phyloP scores from a whole-genome alignment of 805 yeast genomes.

The Vanderwaltozyma verrucispora region DNA sequence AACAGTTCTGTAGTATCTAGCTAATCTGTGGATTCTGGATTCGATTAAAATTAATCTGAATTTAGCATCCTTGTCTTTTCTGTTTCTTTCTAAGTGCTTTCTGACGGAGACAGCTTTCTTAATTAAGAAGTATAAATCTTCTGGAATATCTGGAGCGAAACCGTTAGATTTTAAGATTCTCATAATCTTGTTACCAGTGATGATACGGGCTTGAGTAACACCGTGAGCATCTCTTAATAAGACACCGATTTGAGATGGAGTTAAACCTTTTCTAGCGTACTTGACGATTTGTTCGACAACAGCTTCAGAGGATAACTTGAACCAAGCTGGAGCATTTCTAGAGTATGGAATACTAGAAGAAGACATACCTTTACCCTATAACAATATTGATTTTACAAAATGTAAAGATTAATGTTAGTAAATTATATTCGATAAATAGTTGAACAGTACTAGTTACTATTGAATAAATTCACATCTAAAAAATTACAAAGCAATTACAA shows the following conservation, averaged over 20 bases:
- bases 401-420: conserved; percentile 1
- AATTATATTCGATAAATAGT: neutral
- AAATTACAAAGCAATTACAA: too few relatives aligned
- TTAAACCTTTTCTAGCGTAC: conserved; percentile 99
- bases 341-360: conserved; percentile 99
- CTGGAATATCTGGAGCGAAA: conserved; percentile 99
- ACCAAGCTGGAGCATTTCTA: conserved; percentile 98
- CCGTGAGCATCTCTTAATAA: conserved; percentile 99
- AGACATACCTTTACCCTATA: conserved; percentile 97
- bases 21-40: conserved; percentile 99
- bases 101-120: conserved; percentile 99
- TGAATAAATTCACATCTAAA: too few relatives aligned
- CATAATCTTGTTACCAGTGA: conserved; percentile 98
- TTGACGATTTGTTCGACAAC: conserved; percentile 97
- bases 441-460: too few relatives aligned
- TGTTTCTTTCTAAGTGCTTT: conserved; percentile 99
- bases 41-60: conserved; percentile 99
- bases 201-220: conserved; percentile 93
- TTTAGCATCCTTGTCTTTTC: conserved; percentile 99
- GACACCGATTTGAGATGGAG: conserved; percentile 99
- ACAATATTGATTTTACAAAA: neutral
- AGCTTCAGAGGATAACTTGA: conserved; percentile 90
- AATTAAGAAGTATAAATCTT: conserved; percentile 97
- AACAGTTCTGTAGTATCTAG: conserved; percentile 99
- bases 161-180: conserved; percentile 99